phyloP scores from a whole-genome alignment of 441 rosid species.

The Breynia disticha region DNA sequence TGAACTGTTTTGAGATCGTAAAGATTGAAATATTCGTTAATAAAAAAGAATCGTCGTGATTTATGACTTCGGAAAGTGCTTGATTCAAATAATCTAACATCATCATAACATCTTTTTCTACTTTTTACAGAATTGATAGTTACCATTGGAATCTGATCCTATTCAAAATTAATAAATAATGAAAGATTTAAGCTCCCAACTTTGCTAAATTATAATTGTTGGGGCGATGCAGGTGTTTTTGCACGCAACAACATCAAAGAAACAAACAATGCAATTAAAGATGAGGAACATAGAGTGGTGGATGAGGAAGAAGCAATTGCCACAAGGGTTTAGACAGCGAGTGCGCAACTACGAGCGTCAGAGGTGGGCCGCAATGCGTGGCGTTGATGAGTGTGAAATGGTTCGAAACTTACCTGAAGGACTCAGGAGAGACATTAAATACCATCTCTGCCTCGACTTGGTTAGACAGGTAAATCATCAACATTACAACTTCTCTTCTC shows the following conservation, averaged over 20 bases:
- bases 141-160: too few relatives aligned
- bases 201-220: not conserved
- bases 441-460: conserved; percentile 82
- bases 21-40: too few relatives aligned
- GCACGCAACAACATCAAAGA: conserved; percentile 90
- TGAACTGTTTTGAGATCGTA: too few relatives aligned
- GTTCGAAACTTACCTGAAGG: conserved; percentile 83
- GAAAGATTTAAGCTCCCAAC: too few relatives aligned
- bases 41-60: too few relatives aligned
- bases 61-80: too few relatives aligned
- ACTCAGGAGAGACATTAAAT: conserved; percentile 85
- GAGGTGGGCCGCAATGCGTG: conserved; percentile 95
- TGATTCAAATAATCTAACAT: too few relatives aligned
- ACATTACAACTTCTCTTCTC: too few relatives aligned
- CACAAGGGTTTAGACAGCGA: conserved; percentile 66
- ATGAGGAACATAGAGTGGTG: conserved; percentile 98
- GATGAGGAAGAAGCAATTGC: conserved; percentile 86
- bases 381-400: conserved; percentile 85
- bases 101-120: too few relatives aligned
- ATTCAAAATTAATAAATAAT: too few relatives aligned
- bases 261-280: conserved; percentile 90
- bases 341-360: conserved; percentile 88
- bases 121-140: too few relatives aligned
- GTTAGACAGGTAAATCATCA: conserved; percentile 59
- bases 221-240: conserved; percentile 49